Conservation (phyloP, 148 eudicot genomes). For the Rhododendron mucronatum region DNA sequence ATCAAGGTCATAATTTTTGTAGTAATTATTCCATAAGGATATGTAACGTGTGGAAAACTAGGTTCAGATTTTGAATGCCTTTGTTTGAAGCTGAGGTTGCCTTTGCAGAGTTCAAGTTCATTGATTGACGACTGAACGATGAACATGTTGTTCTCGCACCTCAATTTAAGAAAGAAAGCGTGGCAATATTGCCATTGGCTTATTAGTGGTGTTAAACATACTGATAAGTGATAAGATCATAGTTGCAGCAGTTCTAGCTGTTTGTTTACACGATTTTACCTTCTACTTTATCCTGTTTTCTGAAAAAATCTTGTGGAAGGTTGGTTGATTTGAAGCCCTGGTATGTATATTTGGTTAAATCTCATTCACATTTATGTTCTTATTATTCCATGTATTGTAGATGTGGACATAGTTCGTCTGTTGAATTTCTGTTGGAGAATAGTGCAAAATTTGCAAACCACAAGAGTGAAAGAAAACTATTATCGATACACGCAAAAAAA, state of each 20-base stretch:
- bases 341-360: neutral
- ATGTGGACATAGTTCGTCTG: neutral
- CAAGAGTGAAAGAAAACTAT: neutral
- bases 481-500: too few relatives aligned
- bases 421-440: neutral
- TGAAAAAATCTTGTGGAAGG: neutral
- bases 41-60: neutral
- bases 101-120: neutral
- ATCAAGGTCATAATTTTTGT: neutral
- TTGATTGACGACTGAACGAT: neutral
- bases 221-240: neutral
- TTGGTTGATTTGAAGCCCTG: neutral
- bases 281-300: neutral
- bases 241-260: neutral
- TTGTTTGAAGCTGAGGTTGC: neutral
- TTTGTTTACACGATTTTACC: neutral
- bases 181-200: neutral
- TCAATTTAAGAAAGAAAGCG: neutral
- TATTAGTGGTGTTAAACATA: neutral
- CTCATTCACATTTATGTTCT: neutral
- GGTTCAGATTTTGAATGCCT: neutral
- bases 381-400: neutral
- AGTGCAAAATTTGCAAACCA: neutral
- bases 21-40: neutral
- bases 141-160: neutral